Evolutionary conservation across 2,329 filamentous ascomycete species (phyloP).

Genomic region (Paraphaeosphaeria minitans): DNA sequence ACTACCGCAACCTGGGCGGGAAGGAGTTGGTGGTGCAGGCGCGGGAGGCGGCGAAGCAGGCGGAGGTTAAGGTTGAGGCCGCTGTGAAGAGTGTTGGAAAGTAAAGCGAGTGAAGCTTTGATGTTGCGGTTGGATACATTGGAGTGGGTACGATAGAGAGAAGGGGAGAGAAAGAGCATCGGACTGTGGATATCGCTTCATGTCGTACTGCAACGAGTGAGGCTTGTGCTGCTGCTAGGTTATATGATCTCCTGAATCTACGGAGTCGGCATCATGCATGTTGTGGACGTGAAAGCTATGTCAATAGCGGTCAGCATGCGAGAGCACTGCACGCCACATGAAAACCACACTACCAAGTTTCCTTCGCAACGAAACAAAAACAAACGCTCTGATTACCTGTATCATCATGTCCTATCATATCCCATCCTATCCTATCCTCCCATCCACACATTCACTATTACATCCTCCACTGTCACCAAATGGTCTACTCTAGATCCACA

Average conservation of each 20-base stretch:
- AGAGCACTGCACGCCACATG: neutral
- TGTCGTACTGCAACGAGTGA: neutral
- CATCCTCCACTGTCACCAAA: neutral
- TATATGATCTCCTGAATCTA: neutral
- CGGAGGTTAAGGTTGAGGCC: conserved; percentile 8
- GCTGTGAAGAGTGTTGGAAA: conserved; percentile 17
- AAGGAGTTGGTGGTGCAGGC: conserved; percentile 49
- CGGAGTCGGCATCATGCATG: neutral
- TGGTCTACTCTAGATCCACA: neutral
- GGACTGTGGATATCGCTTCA: conserved; percentile 3
- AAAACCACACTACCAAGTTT: neutral
- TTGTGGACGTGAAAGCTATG: neutral
- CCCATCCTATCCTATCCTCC: neutral
- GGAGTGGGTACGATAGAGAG: neutral
- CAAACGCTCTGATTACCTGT: neutral
- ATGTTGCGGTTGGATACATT: no score
- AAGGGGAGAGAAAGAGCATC: neutral
- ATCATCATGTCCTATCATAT: no score
- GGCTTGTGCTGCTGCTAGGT: conserved; percentile 5
- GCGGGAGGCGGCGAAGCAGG: conserved; percentile 38
- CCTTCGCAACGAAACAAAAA: neutral
- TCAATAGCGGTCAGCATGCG: neutral
- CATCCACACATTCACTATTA: neutral
- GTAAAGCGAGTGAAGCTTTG: no score
- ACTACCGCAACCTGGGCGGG: conserved; percentile 62